These are phyloP conservation scores for Oxyria digyna DNA, from an alignment of 148 eudicot species.

Conservation along the genomic window DNA sequence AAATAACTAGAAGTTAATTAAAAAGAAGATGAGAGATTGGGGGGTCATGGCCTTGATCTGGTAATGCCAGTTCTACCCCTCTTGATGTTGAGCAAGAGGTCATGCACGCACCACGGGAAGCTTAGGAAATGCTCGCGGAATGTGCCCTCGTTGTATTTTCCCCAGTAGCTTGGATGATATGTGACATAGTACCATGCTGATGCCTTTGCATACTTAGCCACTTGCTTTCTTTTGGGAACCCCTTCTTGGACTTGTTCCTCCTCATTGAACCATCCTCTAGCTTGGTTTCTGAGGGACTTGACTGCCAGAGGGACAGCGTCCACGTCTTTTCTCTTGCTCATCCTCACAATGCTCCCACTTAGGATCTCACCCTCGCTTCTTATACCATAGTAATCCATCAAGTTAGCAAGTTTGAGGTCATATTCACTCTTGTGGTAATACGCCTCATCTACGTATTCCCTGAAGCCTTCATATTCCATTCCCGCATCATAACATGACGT, in stretches of 20 bases:
- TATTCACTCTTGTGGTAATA: constrained; percentile 19
- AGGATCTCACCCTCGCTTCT: constrained; percentile 32
- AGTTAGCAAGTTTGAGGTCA: constrained; percentile 24
- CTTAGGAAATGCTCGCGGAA: constrained; percentile 37
- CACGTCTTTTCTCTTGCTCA: constrained; percentile 29
- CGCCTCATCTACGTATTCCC: constrained; percentile 25
- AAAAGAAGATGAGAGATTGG: too few relatives aligned
- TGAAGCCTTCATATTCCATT: constrained; percentile 36
- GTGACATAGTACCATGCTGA: constrained; percentile 62
- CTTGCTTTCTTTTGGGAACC: neutral
- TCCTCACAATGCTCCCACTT: constrained; percentile 30
- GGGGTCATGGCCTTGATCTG: too few relatives aligned
- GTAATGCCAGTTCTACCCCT: constrained; percentile 15
- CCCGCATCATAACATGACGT: constrained; percentile 18
- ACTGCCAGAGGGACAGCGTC: constrained; percentile 28
- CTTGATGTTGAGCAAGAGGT: constrained; percentile 34
- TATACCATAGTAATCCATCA: constrained; percentile 36
- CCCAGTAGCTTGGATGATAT: constrained; percentile 36
- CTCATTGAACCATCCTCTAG: constrained; percentile 27
- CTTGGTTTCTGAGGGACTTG: constrained; percentile 26
- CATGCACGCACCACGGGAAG: constrained; percentile 60
- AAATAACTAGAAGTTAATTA: too few relatives aligned
- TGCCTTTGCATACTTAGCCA: constrained; percentile 32
- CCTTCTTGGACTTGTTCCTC: too few relatives aligned
- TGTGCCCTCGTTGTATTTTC: constrained; percentile 23